Base-by-base conservation (phyloP, 306 rosid genomes). In the Fagus crenata region DNA sequence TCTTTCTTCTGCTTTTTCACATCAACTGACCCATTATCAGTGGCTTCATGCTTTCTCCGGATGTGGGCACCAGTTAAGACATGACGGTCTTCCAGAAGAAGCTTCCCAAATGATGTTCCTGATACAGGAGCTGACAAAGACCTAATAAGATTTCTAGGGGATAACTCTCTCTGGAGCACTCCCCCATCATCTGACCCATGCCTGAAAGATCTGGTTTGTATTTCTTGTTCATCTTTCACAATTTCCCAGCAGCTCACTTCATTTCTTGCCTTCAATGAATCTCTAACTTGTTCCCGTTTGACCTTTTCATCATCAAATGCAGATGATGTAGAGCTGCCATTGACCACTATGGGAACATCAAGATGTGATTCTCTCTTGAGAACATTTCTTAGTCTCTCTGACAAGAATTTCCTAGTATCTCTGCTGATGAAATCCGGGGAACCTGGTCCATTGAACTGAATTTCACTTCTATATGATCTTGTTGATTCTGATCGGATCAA, bases 101-200 rank as follows among this genome's bases (percentile, higher is more conserved):
- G 99, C 86, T 92, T 96, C 81, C 99, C 98, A 83, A 96, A 96
- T 59, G 99, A 91, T 39, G 98, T 92, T 80, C 99, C 97, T 40
- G 98, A 80, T 64, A 96, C 98, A 33, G 99, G 99, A 40, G 99
- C 98, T 11, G 99, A 96, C 77, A 96, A 78, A 68, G 99, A 96
- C 74, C 99, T 89, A 37, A 90, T 78, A 49, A 96, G 98, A 85
- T 89, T 92, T 84, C 90, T 87, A 15, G 98, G 99, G 74, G 98
- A 88, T 85, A 86, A 67, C 53, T 89, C 97, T 80, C 73, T 81
- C 74, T 83, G 90, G 69, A 88, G 77, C 40, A 81, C 72, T 72
- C 81, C 76, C 67, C 81, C 83, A 59, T 79, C 89, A 70, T 85
- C 85, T 31, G 78, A 82, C 71, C 87, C 97, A 56, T 87, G 87